Percentiles rank a stretch among this genome's conserved stretches.
Conservation (phyloP, 306 rosid genomes). For the Aeschynomene evenia region DNA sequence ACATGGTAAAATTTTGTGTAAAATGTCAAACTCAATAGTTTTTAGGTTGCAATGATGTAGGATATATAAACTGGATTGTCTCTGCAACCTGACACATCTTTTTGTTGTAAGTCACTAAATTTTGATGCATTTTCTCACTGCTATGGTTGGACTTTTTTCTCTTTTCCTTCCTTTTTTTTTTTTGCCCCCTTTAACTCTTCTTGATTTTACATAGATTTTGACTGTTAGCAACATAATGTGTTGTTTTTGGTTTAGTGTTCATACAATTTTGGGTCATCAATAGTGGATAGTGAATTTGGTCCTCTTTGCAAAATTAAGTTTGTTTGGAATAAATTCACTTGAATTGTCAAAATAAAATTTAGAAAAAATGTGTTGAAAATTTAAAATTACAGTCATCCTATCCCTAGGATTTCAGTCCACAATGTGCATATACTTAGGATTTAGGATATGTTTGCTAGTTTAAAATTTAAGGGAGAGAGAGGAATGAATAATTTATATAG, state of each 20-base stretch:
- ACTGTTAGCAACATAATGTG: background rate
- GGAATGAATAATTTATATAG: too few species aligned
- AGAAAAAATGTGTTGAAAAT: too few species aligned
- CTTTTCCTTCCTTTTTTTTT: background rate
- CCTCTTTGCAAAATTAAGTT: background rate
- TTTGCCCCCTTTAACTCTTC: background rate
- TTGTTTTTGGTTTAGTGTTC: background rate
- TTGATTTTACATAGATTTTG: background rate
- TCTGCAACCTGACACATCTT: slow-evolving; percentile 7
- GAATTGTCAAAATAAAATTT: background rate
- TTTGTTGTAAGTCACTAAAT: background rate
- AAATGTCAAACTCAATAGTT: slow-evolving; percentile 33
- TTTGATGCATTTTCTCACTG: background rate
- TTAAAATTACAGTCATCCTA: too few species aligned
- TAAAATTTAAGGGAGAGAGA: too few species aligned
- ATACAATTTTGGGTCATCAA: background rate
- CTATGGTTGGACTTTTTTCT: background rate
- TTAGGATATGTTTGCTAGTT: too few species aligned
- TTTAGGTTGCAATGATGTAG: slow-evolving; percentile 31
- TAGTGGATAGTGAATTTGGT: background rate
- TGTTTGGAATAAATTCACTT: background rate
- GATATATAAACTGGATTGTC: slow-evolving; percentile 31
- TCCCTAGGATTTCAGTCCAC: too few species aligned
- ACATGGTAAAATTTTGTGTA: slow-evolving; percentile 37
- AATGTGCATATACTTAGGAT: too few species aligned